Conservation (phyloP, 306 rosid genomes). For the Aeschynomene evenia region DNA sequence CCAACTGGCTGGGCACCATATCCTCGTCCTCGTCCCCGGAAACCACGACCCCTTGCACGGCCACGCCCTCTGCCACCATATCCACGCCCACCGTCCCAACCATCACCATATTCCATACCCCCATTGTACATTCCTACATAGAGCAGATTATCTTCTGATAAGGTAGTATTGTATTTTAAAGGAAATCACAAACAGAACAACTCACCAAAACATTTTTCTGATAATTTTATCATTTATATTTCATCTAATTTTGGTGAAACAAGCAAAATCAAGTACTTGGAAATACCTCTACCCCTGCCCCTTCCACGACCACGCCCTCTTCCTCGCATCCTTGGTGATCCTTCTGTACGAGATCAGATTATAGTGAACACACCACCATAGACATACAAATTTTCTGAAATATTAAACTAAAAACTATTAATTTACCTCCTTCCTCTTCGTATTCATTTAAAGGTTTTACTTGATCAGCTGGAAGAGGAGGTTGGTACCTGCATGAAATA, state of each 20-base stretch:
- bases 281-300: slow-evolving; percentile 71
- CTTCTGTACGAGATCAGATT: slow-evolving; percentile 50
- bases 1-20: slow-evolving; percentile 54
- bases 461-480: slow-evolving; percentile 80
- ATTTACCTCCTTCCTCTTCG: slow-evolving; percentile 76
- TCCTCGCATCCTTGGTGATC: slow-evolving; percentile 64
- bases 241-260: slow-evolving; percentile 3
- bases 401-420: background rate
- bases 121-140: slow-evolving; percentile 65
- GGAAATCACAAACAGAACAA: background rate
- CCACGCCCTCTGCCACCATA: slow-evolving; percentile 79
- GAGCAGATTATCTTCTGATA: background rate
- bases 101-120: slow-evolving; percentile 68
- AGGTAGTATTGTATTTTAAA: slow-evolving; percentile 6
- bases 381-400: background rate
- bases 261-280: slow-evolving; percentile 16
- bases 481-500: slow-evolving; percentile 58
- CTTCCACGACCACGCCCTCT: slow-evolving; percentile 78
- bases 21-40: slow-evolving; percentile 62
- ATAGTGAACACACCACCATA: background rate
- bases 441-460: slow-evolving; percentile 77
- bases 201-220: background rate
- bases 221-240: background rate
- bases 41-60: slow-evolving; percentile 57
- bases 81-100: slow-evolving; percentile 75